A percentile compares a stretch with the other conserved stretches of the same genome.
phyloP scores from a whole-genome alignment of 257 asterid genomes.

The Solanum etuberosum region DNA sequence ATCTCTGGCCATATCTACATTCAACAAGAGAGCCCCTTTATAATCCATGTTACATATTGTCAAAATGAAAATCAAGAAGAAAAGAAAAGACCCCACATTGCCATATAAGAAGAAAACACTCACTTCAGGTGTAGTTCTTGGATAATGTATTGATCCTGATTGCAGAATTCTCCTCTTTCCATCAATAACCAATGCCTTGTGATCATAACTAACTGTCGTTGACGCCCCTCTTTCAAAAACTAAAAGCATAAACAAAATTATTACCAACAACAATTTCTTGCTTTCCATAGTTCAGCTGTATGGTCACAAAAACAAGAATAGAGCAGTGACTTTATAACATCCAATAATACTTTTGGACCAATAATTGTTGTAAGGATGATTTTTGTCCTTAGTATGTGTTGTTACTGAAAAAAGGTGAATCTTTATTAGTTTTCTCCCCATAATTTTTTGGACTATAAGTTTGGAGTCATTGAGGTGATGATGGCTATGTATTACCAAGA shows the following conservation, averaged over 20 bases:
- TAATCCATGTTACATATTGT: not conserved
- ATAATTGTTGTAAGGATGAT: not conserved
- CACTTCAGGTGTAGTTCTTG: constrained; percentile 71
- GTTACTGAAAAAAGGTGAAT: not conserved
- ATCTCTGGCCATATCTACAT: constrained; percentile 65
- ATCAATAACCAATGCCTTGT: constrained; percentile 57
- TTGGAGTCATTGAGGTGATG: not conserved
- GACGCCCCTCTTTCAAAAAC: constrained; percentile 26
- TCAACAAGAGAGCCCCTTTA: not conserved
- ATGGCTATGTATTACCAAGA: not conserved
- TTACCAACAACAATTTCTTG: constrained; percentile 8
- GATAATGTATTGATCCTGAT: constrained; percentile 84
- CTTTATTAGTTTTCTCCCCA: not conserved
- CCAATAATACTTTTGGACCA: not conserved
- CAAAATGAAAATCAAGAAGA: not conserved
- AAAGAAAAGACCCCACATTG: not conserved
- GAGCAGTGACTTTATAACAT: constrained; percentile 2
- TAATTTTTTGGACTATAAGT: not conserved
- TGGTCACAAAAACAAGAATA: not conserved
- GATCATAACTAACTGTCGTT: constrained; percentile 45
- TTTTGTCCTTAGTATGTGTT: constrained; percentile 2
- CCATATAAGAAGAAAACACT: constrained; percentile 6
- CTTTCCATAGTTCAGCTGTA: not conserved
- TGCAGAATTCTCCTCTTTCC: constrained; percentile 68
- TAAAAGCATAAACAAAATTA: constrained; percentile 19